These are phyloP conservation scores for Boletus subcaerulescens DNA, from an alignment of 768 basidiomycete genomes.

Conservation along the genomic window DNA sequence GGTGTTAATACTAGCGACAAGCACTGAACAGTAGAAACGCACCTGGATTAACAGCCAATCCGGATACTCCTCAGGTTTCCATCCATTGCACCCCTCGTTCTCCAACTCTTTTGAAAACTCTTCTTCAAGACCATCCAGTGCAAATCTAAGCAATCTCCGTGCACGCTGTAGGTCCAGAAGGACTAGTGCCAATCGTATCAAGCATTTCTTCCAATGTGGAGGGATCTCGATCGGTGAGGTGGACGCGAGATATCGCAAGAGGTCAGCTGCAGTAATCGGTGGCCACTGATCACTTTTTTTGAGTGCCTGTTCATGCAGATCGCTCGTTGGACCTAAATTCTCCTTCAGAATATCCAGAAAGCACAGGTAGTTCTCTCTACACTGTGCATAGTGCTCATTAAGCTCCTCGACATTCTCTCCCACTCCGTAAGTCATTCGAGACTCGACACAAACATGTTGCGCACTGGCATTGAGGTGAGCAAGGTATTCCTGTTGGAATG, in stretches of 20 bases:
- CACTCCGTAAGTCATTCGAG: background rate
- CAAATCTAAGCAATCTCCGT: background rate
- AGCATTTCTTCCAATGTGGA: constrained; percentile 24
- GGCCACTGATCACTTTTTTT: constrained; percentile 32
- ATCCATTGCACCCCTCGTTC: constrained; percentile 6
- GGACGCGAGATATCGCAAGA: background rate
- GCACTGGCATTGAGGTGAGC: background rate
- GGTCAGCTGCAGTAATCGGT: constrained; percentile 1
- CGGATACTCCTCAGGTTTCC: constrained; percentile 16
- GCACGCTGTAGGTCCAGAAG: constrained; percentile 16
- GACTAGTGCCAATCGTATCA: constrained; percentile 27
- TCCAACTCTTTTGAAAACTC: too few species aligned
- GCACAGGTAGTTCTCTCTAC: background rate
- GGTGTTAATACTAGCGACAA: background rate
- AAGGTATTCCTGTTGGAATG: constrained; percentile 15
- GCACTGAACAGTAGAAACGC: background rate
- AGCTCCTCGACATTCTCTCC: background rate
- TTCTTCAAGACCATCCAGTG: background rate
- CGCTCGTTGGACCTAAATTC: constrained; percentile 9
- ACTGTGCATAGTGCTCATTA: background rate
- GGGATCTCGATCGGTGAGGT: constrained; percentile 7
- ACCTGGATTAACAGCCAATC: constrained; percentile 47
- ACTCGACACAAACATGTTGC: background rate
- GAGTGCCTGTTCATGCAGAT: constrained; percentile 4
- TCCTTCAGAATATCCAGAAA: background rate